Conservation (phyloP, 2,329 filamentous ascomycete species). For the Massarina eburnea region DNA sequence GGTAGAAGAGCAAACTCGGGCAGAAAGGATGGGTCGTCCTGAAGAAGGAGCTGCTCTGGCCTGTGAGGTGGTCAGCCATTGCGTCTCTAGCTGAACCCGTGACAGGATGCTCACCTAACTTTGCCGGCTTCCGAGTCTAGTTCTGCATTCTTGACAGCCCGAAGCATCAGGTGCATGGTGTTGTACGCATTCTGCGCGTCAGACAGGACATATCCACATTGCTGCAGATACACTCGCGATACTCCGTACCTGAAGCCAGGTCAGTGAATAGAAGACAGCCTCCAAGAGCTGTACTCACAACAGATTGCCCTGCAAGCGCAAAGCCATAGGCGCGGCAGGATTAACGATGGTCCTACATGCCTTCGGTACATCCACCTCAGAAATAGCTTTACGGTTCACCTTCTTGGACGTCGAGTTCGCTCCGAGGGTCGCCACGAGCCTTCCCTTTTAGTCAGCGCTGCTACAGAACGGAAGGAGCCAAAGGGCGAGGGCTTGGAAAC, state of each 20-base stretch:
- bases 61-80: slow-evolving; percentile 48
- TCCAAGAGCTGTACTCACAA: slow-evolving; percentile 55
- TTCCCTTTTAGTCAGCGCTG: slow-evolving; percentile 45
- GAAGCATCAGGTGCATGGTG: slow-evolving; percentile 70
- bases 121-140: slow-evolving; percentile 73
- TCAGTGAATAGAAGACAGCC: slow-evolving; percentile 10
- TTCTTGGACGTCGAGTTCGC: slow-evolving; percentile 69
- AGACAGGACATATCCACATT: slow-evolving; percentile 80
- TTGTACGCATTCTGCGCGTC: slow-evolving; percentile 77
- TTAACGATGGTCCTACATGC: slow-evolving; percentile 87
- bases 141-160: slow-evolving; percentile 57
- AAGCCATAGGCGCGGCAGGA: slow-evolving; percentile 81
- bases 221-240: slow-evolving; percentile 80
- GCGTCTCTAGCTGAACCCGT: neutral
- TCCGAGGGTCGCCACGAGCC: slow-evolving; percentile 89
- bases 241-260: slow-evolving; percentile 60
- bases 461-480: neutral
- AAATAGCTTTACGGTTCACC: slow-evolving; percentile 81
- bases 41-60: slow-evolving; percentile 72
- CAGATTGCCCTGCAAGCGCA: slow-evolving; percentile 86
- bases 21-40: slow-evolving; percentile 81
- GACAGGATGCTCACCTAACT: slow-evolving; percentile 61
- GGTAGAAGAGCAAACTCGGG: slow-evolving; percentile 65
- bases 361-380: slow-evolving; percentile 81
- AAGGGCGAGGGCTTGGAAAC: slow-evolving; percentile 22